Base-by-base conservation (phyloP, 208 protist species). In the Leishmania arabica region DNA sequence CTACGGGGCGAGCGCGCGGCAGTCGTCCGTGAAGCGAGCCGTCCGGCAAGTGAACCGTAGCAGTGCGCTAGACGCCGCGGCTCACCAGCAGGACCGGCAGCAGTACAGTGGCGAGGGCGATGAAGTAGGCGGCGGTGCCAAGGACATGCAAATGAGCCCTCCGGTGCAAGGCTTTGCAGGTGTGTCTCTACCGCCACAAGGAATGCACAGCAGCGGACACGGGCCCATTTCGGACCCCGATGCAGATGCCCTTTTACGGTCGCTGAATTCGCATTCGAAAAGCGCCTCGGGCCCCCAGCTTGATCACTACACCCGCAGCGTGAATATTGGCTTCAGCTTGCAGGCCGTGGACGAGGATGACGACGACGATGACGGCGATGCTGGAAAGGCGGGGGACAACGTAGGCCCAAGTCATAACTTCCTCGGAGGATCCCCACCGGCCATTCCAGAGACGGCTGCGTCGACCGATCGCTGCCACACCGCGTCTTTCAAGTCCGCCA, bases 11-110 rank as follows among this genome's bases (percentile, higher is more conserved):
- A 90, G 89, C 72, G 68, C 80, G 34, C 82, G 74, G 3, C 77
- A 85, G 79, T 91, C 88, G 24, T 66, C 81, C 27, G 80, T 90
- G 81, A 88, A 88, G 78, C 87, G 84, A 40, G 77, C 75, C 31
- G 76, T 76, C 42, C 69, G 77, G 78, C 56, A 83, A 21, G 76
- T 82, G 74, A 82, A 64, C 19, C 66, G 53, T 45, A 84, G 65
- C 72, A 71, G 47, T 45, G 65, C 49, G 19, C 40, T 45, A 1
- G 72, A 58, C 42, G 64, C 68, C 21, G 65, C 40, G 27, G 47
- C n/a, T 2, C 15, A 64, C 24, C n/a, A 17, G 31, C n/a, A 42
- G 34, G n/a, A 47, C 13, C 24, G 42, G 34, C 21, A 51, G 66
- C 15, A 56, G 74, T 69, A 62, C 64, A 0, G 40, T 45, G 62